Percentiles rank a stretch among this genome's conserved stretches.
These are phyloP conservation scores for Apiospora saccharicola DNA, from an alignment of 2,329 filamentous ascomycete genomes.

Conservation along the genomic window DNA sequence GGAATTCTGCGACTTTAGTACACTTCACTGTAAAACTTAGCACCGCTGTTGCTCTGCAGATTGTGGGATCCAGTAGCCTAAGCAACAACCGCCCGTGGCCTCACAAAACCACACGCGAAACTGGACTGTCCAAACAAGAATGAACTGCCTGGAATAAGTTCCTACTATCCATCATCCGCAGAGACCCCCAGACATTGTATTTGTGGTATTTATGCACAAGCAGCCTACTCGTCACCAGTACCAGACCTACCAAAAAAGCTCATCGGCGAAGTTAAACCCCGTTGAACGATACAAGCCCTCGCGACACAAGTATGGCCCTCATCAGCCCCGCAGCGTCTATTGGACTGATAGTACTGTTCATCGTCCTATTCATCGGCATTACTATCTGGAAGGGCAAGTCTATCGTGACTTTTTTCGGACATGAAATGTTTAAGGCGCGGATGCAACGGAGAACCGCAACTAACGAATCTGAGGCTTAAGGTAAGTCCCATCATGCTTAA, in stretches of 20 bases:
- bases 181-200: background rate
- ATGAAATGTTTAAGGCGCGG: constrained; percentile 34
- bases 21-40: background rate
- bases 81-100: no score
- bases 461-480: constrained; percentile 1
- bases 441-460: constrained; percentile 25
- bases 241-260: background rate
- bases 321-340: constrained; percentile 36
- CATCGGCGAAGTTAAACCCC: background rate
- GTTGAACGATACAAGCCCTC: background rate
- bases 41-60: no score
- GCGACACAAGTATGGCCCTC: constrained; percentile 24
- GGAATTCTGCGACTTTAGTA: background rate
- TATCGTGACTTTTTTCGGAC: constrained; percentile 36
- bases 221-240: background rate
- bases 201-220: background rate
- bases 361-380: constrained; percentile 33
- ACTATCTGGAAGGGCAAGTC: constrained; percentile 36
- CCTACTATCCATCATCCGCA: background rate
- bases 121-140: background rate
- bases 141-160: background rate
- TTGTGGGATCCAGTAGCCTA: no score
- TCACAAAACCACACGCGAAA: background rate
- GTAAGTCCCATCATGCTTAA: background rate
- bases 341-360: constrained; percentile 39